These are phyloP conservation scores for Vicia faba DNA, from an alignment of 306 rosid genomes.

Conservation along the genomic window DNA sequence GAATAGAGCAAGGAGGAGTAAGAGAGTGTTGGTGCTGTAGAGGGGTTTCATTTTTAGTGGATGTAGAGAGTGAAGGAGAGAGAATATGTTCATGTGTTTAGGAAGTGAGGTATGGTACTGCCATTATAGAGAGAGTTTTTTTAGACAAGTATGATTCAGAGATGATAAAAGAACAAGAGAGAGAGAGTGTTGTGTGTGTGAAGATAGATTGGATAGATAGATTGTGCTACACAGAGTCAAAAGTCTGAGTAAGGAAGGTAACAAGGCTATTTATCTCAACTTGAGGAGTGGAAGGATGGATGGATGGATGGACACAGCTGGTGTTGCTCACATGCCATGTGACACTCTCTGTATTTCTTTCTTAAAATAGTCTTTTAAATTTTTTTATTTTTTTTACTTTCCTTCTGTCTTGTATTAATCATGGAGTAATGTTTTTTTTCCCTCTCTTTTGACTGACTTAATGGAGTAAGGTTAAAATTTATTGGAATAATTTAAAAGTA, in stretches of 20 bases:
- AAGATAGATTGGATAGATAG: slow-evolving; percentile 10
- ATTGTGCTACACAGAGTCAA: slow-evolving; percentile 55
- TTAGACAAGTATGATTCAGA: slow-evolving; percentile 35
- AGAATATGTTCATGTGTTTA: slow-evolving; percentile 24
- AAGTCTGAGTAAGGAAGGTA: slow-evolving; percentile 54
- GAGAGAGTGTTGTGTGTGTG: slow-evolving; percentile 37
- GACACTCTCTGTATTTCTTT: slow-evolving; percentile 36
- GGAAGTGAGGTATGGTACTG: slow-evolving; percentile 41
- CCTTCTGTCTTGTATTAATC: neutral
- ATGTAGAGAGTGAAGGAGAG: neutral
- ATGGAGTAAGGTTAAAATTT: neutral
- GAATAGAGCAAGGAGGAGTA: slow-evolving; percentile 32
- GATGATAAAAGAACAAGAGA: slow-evolving; percentile 21
- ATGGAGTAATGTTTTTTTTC: neutral
- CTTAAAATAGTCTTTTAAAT: neutral
- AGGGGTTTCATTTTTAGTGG: slow-evolving; percentile 38
- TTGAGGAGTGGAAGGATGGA: slow-evolving; percentile 29
- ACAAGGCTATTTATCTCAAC: slow-evolving; percentile 80
- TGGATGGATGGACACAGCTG: slow-evolving; percentile 65
- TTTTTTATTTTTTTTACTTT: neutral
- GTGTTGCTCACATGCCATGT: slow-evolving; percentile 84
- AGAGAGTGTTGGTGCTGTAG: neutral
- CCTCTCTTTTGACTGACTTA: neutral
- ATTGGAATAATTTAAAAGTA: too few species aligned
- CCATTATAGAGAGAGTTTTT: slow-evolving; percentile 60